Conservation (phyloP, 495 filamentous ascomycete genomes). For the Peziza echinospora region DNA sequence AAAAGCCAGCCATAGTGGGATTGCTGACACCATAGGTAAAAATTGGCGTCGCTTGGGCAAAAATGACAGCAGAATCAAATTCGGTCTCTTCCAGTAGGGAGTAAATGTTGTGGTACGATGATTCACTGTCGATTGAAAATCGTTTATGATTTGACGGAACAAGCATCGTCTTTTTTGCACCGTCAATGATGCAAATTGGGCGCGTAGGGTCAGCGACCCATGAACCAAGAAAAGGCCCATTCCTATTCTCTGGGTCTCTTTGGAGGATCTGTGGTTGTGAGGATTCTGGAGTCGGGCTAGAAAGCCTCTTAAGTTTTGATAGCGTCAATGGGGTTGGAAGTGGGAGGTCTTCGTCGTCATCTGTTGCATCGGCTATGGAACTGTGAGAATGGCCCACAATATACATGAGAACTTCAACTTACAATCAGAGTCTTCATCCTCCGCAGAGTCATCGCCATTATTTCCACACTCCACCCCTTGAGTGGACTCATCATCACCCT, state of each 20-base stretch:
- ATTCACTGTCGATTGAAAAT: conserved; percentile 4
- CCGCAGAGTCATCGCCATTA: conserved; percentile 5
- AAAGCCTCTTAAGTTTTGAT: background rate
- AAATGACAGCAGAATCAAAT: conserved; percentile 5
- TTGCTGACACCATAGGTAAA: conserved; percentile 5
- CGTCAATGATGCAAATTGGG: conserved; percentile 19
- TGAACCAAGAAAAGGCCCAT: conserved; percentile 11
- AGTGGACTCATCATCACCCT: conserved; percentile 1
- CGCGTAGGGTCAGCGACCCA: conserved; percentile 18
- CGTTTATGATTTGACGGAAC: conserved; percentile 6
- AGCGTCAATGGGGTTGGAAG: conserved; percentile 12
- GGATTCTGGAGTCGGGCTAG: background rate
- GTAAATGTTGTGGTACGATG: background rate
- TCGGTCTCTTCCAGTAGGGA: background rate
- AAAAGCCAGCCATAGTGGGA: conserved; percentile 11
- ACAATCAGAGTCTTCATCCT: conserved; percentile 4
- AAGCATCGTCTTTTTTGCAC: conserved; percentile 17
- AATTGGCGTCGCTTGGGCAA: conserved; percentile 14
- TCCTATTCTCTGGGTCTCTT: conserved; percentile 8
- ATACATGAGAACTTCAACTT: background rate
- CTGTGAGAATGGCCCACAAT: too few species aligned
- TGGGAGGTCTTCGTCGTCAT: conserved; percentile 19
- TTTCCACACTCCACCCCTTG: conserved; percentile 1
- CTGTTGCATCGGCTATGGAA: conserved; percentile 16
- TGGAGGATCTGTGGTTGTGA: conserved; percentile 11